Evolutionary conservation across 768 basidiomycete genomes (phyloP).

Genomic region (Trametes punicea): DNA sequence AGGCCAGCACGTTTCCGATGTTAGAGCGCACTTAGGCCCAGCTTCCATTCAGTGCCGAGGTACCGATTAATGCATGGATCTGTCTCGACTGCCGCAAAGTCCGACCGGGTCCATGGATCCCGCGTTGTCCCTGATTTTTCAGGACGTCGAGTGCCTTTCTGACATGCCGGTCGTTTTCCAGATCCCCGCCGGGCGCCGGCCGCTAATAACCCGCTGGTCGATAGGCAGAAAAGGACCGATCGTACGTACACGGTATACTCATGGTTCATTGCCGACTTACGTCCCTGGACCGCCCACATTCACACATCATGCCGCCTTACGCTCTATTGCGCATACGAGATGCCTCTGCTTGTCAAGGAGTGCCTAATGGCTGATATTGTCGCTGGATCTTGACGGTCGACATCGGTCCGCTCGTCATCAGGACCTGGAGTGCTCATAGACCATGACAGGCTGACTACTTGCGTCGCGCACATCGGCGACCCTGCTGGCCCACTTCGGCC

Average conservation of each 20-base stretch:
- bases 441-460: not conserved
- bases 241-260: slow-evolving; percentile 3
- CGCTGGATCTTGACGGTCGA: not conserved
- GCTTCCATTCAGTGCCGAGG: slow-evolving; percentile 15
- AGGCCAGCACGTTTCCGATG: slow-evolving; percentile 8
- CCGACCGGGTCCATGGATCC: not conserved
- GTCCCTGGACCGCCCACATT: slow-evolving; percentile 5
- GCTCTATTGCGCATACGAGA: not conserved
- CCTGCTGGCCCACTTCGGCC: not conserved
- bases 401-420: slow-evolving; percentile 1
- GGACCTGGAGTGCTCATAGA: not conserved
- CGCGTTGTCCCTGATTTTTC: not conserved
- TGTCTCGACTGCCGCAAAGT: slow-evolving; percentile 12
- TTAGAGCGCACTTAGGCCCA: not conserved
- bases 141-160: not conserved
- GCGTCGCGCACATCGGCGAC: not conserved
- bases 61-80: slow-evolving; percentile 7
- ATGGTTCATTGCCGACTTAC: slow-evolving; percentile 8
- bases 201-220: not conserved
- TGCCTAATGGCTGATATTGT: slow-evolving; percentile 6
- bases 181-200: not conserved
- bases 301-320: not conserved
- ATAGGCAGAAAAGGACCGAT: not conserved
- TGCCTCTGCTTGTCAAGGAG: not conserved
- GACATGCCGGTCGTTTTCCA: not conserved